Percentiles rank a stretch among this genome's conserved stretches.
Conservation (phyloP, 306 rosid genomes). For the Dryas drummondii region DNA sequence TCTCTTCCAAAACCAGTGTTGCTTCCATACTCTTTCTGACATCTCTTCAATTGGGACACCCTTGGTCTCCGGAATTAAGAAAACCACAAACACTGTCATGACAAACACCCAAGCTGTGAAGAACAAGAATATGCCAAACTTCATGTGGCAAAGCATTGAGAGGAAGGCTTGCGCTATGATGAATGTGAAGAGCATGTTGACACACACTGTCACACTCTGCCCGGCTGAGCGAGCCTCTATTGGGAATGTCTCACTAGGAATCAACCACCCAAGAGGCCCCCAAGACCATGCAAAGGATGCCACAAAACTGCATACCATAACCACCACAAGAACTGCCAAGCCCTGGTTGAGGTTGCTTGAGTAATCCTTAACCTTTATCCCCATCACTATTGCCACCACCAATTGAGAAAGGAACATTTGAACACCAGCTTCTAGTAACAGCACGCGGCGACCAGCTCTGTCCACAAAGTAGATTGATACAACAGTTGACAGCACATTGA, state of each 20-base stretch:
- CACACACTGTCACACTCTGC: slow-evolving; percentile 46
- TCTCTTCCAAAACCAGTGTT: slow-evolving; percentile 62
- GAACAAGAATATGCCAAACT: slow-evolving; percentile 53
- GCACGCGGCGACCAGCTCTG: slow-evolving; percentile 49
- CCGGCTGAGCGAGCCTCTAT: slow-evolving; percentile 57
- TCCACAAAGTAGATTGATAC: slow-evolving; percentile 49
- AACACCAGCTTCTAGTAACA: slow-evolving; percentile 51
- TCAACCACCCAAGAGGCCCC: slow-evolving; percentile 69
- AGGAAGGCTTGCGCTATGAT: slow-evolving; percentile 55
- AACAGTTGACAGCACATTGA: slow-evolving; percentile 53
- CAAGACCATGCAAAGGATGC: slow-evolving; percentile 66
- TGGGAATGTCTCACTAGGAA: slow-evolving; percentile 61
- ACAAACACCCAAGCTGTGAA: slow-evolving; percentile 56
- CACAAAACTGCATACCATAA: slow-evolving; percentile 60
- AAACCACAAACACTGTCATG: slow-evolving; percentile 52
- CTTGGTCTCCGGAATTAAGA: slow-evolving; percentile 69
- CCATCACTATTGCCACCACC: slow-evolving; percentile 41
- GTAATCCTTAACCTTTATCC: slow-evolving; percentile 40
- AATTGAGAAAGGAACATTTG: slow-evolving; percentile 64
- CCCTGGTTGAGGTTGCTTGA: slow-evolving; percentile 24
- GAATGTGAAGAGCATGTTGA: slow-evolving; percentile 60
- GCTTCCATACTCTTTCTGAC: slow-evolving; percentile 47
- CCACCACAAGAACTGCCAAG: slow-evolving; percentile 44
- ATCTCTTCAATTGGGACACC: slow-evolving; percentile 57
- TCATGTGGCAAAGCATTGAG: slow-evolving; percentile 53